Percentiles rank a stretch among this genome's conserved stretches.
Evolutionary conservation across 2,329 filamentous ascomycete species (phyloP).

Genomic region (Fusarium sacchari): DNA sequence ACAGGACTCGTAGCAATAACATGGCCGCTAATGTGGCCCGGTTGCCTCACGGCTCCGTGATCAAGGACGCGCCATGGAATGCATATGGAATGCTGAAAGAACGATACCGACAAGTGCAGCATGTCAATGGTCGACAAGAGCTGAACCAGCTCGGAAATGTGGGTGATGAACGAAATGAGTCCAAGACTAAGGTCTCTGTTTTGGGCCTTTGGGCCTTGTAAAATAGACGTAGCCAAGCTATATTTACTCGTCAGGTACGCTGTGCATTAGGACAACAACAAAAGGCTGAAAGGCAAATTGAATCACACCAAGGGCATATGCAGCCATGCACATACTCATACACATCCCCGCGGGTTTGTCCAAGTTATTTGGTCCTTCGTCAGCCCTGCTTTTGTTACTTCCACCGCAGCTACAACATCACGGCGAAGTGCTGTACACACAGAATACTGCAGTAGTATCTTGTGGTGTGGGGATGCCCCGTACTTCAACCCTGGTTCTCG

Average conservation of each 20-base stretch:
- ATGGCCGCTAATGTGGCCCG: constrained; percentile 39
- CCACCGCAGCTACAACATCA: constrained; percentile 31
- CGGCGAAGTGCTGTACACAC: constrained; percentile 34
- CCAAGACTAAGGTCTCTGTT: not conserved
- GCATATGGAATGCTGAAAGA: constrained; percentile 29
- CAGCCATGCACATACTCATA: constrained; percentile 30
- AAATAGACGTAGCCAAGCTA: constrained; percentile 1
- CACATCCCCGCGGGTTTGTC: constrained; percentile 27
- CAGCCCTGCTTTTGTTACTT: constrained; percentile 33
- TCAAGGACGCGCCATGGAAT: constrained; percentile 27
- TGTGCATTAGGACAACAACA: constrained; percentile 24
- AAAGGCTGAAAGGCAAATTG: constrained; percentile 20
- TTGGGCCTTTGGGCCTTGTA: not conserved
- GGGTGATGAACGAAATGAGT: not conserved
- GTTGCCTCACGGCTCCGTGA: constrained; percentile 23
- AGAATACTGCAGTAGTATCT: constrained; percentile 34
- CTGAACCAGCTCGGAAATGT: not conserved
- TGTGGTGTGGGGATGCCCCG: constrained; percentile 40
- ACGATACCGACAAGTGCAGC: not conserved
- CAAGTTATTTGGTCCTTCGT: constrained; percentile 28
- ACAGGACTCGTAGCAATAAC: constrained; percentile 42
- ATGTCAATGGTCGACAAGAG: not conserved
- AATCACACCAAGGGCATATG: constrained; percentile 21
- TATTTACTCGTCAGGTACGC: constrained; percentile 22
- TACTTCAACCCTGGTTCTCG: constrained; percentile 29